Percentiles rank a stretch among this genome's conserved stretches.
Evolutionary conservation across 1,139 yeast species (phyloP).

Genomic region (Suhomyces terraborum): DNA sequence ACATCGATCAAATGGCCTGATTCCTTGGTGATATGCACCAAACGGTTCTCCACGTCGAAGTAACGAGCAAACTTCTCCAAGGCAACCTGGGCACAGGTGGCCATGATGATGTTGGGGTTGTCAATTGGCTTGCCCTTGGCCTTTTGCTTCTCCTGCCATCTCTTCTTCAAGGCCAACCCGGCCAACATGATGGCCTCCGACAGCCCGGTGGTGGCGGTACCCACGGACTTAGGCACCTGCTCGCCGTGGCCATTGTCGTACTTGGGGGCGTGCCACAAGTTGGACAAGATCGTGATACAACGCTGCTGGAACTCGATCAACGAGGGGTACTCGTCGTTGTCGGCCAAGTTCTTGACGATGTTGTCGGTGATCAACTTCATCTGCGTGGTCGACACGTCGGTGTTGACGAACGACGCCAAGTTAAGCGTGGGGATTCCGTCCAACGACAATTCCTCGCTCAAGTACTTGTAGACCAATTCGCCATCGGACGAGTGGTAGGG

Average conservation of each 20-base stretch:
- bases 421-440: slow-evolving; percentile 87
- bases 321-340: slow-evolving; percentile 91
- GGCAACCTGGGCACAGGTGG: slow-evolving; percentile 94
- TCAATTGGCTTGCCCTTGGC: slow-evolving; percentile 59
- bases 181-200: slow-evolving; percentile 94
- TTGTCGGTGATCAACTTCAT: slow-evolving; percentile 62
- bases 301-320: slow-evolving; percentile 77
- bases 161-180: slow-evolving; percentile 87
- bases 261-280: slow-evolving; percentile 77
- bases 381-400: slow-evolving; percentile 54
- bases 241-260: slow-evolving; percentile 31
- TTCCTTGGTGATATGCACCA: slow-evolving; percentile 62
- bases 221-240: slow-evolving; percentile 53
- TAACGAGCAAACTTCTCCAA: slow-evolving; percentile 91
- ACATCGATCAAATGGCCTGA: slow-evolving; percentile 68
- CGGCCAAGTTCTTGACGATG: slow-evolving; percentile 84
- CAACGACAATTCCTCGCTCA: slow-evolving; percentile 71
- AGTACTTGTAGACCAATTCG: slow-evolving; percentile 58
- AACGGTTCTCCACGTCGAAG: slow-evolving; percentile 85
- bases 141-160: slow-evolving; percentile 73
- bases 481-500: slow-evolving; percentile 59
- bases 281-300: slow-evolving; percentile 76
- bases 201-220: slow-evolving; percentile 92
- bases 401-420: slow-evolving; percentile 87
- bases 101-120: slow-evolving; percentile 88